These are phyloP conservation scores for Fusarium cyanostomum DNA, from an alignment of 2,329 filamentous ascomycete species.

Conservation along the genomic window DNA sequence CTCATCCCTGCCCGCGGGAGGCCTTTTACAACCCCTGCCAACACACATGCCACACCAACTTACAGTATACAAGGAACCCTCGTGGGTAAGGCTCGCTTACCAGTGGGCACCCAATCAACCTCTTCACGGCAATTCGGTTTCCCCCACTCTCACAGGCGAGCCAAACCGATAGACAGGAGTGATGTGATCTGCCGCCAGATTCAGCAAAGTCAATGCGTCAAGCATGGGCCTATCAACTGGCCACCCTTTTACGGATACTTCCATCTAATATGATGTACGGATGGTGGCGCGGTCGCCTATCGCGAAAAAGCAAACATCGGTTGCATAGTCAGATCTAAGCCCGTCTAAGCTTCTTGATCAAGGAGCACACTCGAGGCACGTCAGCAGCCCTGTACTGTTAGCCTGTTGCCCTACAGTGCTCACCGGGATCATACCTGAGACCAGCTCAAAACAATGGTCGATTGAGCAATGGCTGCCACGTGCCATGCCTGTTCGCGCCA, in stretches of 20 bases:
- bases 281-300: constrained; percentile 3
- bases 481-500: constrained; percentile 34
- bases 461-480: constrained; percentile 39
- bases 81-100: constrained; percentile 6
- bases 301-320: constrained; percentile 11
- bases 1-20: not conserved
- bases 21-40: not conserved
- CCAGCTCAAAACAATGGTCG: constrained; percentile 38
- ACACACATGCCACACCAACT: not conserved
- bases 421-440: constrained; percentile 40
- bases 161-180: constrained; percentile 12
- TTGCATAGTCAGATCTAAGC: constrained; percentile 13
- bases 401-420: not conserved
- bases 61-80: constrained; percentile 17
- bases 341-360: not conserved
- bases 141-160: not conserved
- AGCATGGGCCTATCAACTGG: constrained; percentile 22
- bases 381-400: constrained; percentile 11
- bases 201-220: constrained; percentile 12
- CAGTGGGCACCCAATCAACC: constrained; percentile 10
- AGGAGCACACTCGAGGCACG: constrained; percentile 6
- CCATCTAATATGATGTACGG: not conserved
- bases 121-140: constrained; percentile 15
- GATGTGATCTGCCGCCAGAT: constrained; percentile 9
- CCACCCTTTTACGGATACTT: not conserved